phyloP scores from a whole-genome alignment of 108 stramenopile species.

The Fragilaria crotonensis region DNA sequence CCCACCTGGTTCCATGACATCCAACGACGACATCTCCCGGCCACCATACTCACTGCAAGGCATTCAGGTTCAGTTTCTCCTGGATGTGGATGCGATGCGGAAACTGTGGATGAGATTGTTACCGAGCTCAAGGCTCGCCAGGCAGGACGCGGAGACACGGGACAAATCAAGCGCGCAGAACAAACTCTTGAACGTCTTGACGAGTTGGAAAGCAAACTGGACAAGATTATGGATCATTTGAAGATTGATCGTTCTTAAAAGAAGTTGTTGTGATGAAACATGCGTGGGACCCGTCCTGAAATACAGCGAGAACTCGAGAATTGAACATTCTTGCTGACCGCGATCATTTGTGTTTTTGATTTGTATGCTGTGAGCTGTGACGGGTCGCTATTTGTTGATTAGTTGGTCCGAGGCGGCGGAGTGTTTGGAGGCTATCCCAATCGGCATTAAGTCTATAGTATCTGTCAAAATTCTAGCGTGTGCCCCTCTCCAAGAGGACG shows the following conservation, averaged over 20 bases:
- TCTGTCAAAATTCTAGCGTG: too few species aligned
- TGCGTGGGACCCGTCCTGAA: too few species aligned
- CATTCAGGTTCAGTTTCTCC: constrained; percentile 6
- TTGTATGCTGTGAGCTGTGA: too few species aligned
- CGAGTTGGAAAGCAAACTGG: neutral
- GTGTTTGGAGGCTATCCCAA: too few species aligned
- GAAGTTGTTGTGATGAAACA: too few species aligned
- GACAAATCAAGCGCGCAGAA: constrained; percentile 21
- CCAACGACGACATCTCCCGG: neutral
- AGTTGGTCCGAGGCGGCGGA: too few species aligned
- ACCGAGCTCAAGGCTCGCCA: constrained; percentile 29
- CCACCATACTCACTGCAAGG: neutral
- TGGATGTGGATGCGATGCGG: constrained; percentile 31
- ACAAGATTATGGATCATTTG: neutral
- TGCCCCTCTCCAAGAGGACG: too few species aligned
- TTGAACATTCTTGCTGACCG: too few species aligned
- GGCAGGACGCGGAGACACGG: constrained; percentile 28
- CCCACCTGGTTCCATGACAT: neutral
- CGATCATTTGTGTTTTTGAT: too few species aligned
- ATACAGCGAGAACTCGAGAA: too few species aligned
- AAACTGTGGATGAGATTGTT: constrained; percentile 27
- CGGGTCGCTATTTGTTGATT: too few species aligned
- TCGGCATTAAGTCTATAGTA: too few species aligned
- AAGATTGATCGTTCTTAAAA: neutral
- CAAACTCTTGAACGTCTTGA: constrained; percentile 13